Percentiles rank a stretch among this genome's conserved stretches.
Conservation (phyloP, 257 asterid genomes). For the Asclepias syriaca region DNA sequence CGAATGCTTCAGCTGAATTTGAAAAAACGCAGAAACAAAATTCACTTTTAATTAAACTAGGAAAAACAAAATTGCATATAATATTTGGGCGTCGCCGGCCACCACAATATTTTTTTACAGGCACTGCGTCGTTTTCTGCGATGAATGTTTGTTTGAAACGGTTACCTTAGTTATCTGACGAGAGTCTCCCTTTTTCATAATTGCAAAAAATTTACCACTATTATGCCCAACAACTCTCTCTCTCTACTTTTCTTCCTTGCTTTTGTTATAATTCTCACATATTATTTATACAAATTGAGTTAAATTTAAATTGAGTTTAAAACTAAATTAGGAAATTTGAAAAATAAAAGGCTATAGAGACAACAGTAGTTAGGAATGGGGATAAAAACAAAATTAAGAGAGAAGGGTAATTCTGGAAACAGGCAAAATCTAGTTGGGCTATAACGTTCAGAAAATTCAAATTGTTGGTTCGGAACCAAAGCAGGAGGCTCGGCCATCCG, state of each 20-base stretch:
- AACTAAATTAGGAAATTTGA: too few relatives aligned
- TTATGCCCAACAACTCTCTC: not conserved
- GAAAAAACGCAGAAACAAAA: not conserved
- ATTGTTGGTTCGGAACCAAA: constrained; percentile 53
- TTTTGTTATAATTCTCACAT: constrained; percentile 26
- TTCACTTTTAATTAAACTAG: too few relatives aligned
- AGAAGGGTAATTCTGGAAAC: constrained; percentile 29
- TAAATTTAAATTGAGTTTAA: too few relatives aligned
- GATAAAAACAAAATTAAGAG: not conserved
- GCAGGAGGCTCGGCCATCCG: constrained; percentile 23
- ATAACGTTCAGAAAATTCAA: constrained; percentile 77
- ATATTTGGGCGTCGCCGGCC: not conserved
- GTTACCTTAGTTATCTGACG: constrained; percentile 36
- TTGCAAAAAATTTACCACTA: constrained; percentile 24
- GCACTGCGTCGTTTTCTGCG: constrained; percentile 41
- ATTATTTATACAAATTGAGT: too few relatives aligned
- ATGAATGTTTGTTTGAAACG: constrained; percentile 29
- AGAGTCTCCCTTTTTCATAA: constrained; percentile 12
- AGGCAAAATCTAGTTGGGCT: not conserved
- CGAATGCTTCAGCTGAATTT: not conserved
- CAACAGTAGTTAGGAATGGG: not conserved
- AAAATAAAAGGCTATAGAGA: too few relatives aligned
- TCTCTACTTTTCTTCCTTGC: constrained; percentile 15
- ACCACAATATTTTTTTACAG: constrained; percentile 12
- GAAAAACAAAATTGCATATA: too few relatives aligned